A percentile compares a stretch with the other conserved stretches of the same genome.
These are phyloP conservation scores for Suhomyces anneliseae DNA, from an alignment of 1,139 yeast genomes.

Conservation along the genomic window DNA sequence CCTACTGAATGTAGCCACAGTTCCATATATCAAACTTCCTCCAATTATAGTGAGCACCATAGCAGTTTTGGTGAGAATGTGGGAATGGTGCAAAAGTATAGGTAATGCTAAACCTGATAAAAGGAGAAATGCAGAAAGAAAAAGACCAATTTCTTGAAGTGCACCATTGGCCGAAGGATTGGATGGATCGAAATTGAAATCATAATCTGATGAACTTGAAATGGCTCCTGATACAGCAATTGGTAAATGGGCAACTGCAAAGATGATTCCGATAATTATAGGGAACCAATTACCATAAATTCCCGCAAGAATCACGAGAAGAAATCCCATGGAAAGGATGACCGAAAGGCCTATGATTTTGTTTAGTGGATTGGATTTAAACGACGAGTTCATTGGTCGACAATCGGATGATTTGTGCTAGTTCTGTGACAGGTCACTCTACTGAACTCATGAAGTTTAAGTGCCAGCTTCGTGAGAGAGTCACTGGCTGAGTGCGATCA, in stretches of 20 bases:
- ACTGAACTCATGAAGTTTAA: too few species aligned
- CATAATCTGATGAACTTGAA: conserved; percentile 40
- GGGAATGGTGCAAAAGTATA: conserved; percentile 62
- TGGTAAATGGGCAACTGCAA: conserved; percentile 70
- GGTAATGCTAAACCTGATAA: conserved; percentile 71
- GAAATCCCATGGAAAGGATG: conserved; percentile 74
- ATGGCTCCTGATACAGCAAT: conserved; percentile 43
- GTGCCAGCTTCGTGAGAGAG: background rate
- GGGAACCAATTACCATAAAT: conserved; percentile 80
- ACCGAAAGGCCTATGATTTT: conserved; percentile 74
- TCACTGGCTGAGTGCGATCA: background rate
- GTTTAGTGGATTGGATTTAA: conserved; percentile 57
- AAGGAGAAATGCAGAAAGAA: conserved; percentile 64
- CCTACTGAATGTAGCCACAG: conserved; percentile 70
- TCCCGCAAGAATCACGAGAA: conserved; percentile 75
- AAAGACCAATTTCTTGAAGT: conserved; percentile 62
- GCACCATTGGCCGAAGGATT: conserved; percentile 31
- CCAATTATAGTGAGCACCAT: conserved; percentile 65
- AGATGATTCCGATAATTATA: conserved; percentile 53
- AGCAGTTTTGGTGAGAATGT: conserved; percentile 58
- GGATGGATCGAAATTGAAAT: conserved; percentile 46
- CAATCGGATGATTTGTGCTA: background rate
- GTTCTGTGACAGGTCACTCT: too few species aligned
- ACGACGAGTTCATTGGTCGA: conserved; percentile 28
- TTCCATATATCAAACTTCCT: conserved; percentile 67